These are phyloP conservation scores for Fusarium sp. DNA, from an alignment of 2,329 filamentous ascomycete species.

Conservation along the genomic window DNA sequence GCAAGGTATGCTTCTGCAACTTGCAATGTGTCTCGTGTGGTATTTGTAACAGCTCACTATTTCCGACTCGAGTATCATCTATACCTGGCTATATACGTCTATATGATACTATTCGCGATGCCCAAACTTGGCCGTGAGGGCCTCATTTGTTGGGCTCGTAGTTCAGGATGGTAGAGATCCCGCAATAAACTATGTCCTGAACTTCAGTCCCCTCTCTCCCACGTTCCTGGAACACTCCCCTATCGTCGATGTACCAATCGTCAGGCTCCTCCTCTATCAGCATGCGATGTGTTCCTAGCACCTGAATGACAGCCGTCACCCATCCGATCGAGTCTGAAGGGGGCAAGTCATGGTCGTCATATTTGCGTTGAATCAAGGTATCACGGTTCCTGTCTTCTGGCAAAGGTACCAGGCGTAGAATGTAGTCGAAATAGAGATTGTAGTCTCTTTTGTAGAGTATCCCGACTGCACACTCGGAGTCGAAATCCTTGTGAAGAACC, in stretches of 20 bases:
- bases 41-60: not conserved
- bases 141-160: slow-evolving; percentile 2
- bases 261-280: slow-evolving; percentile 34
- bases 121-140: not conserved
- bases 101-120: not conserved
- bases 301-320: slow-evolving; percentile 32
- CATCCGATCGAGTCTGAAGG: slow-evolving; percentile 34
- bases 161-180: slow-evolving; percentile 8
- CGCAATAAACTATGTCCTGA: slow-evolving; percentile 21
- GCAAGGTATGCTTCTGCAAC: not conserved
- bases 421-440: slow-evolving; percentile 2
- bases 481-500: slow-evolving; percentile 14
- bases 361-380: not conserved
- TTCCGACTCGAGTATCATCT: not conserved
- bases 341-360: not conserved
- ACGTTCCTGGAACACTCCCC: slow-evolving; percentile 33
- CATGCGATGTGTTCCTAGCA: slow-evolving; percentile 18
- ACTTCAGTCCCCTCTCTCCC: slow-evolving; percentile 24
- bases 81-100: not conserved
- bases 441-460: slow-evolving; percentile 36
- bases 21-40: not conserved
- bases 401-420: slow-evolving; percentile 9
- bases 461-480: slow-evolving; percentile 25
- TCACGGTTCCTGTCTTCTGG: not conserved
- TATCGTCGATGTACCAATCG: slow-evolving; percentile 42